Evolutionary conservation across 257 asterid species (phyloP).

Genomic region (Lycium ferocissimum): DNA sequence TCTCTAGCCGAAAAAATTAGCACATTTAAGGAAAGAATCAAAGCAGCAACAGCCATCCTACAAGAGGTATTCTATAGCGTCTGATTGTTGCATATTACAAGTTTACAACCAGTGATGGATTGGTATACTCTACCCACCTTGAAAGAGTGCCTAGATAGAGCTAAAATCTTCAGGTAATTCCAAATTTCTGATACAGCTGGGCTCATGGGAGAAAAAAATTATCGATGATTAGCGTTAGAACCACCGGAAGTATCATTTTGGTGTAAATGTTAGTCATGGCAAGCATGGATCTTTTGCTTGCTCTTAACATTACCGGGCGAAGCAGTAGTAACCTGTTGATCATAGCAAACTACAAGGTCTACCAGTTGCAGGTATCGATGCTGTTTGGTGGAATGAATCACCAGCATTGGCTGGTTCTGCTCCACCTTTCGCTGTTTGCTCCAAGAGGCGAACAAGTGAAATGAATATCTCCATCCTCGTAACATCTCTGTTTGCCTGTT

Average conservation of each 20-base stretch:
- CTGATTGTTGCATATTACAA: slow-evolving; percentile 19
- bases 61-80: slow-evolving; percentile 1
- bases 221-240: slow-evolving; percentile 24
- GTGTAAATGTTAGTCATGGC: slow-evolving; percentile 58
- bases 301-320: slow-evolving; percentile 60
- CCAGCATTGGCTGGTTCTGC: slow-evolving; percentile 35
- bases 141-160: background rate
- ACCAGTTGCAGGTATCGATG: slow-evolving; percentile 49
- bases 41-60: slow-evolving; percentile 23
- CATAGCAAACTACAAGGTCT: slow-evolving; percentile 52
- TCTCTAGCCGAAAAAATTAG: background rate
- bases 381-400: slow-evolving; percentile 47
- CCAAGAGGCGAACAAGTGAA: slow-evolving; percentile 80
- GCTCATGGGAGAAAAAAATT: background rate
- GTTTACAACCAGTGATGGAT: slow-evolving; percentile 2
- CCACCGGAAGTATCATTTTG: slow-evolving; percentile 37
- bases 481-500: slow-evolving; percentile 91
- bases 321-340: slow-evolving; percentile 21
- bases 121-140: background rate
- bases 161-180: background rate
- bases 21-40: slow-evolving; percentile 3
- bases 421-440: slow-evolving; percentile 59
- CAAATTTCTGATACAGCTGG: background rate
- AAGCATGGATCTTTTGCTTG: slow-evolving; percentile 42
- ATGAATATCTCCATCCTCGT: slow-evolving; percentile 88